Evolutionary conservation across 441 rosid species (phyloP), one percentile per base, ranked within the genome.

Genomic region (Erodium trifolium): DNA sequence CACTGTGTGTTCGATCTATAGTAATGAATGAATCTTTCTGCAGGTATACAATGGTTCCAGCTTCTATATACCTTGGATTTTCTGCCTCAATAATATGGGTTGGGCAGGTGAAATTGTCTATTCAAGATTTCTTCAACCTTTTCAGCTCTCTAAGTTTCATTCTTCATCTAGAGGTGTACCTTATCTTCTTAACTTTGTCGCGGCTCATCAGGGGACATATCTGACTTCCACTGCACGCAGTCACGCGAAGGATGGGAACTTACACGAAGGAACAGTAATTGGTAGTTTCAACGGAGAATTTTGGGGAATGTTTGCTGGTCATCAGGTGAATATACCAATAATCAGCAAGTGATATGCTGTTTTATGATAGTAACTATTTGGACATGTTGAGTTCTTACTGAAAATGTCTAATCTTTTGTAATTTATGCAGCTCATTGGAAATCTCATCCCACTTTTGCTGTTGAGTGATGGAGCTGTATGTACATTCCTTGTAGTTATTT

Each of bases 51-150:
- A 87, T 93, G 96, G 82, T 93, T 45, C 95, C 96, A n/a, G 90
- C 92, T 72, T 89, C 96, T 57, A 41, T 91, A 45, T 93, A 89
- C 73, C 90, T 93, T 70, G 98, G 97, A 12, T 91, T 93, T 79
- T 72, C 90, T 31, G 91, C 98, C 74, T 93, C 98, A 23, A 86
- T 93, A 12, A 89, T 91, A 72, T 93, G 98, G 97, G 95, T 93
- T 75, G 98, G 97, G 72, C 82, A 93, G 97, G 98, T 93, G 71
- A 55, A n/a, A 45, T 45, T 67, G 39, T 67, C 23, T 73, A 67
- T 14, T 80, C 69, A 2, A 14, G 41, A 34, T 34, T 34, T 34
- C 37, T 34, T 72, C 14, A 10, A 47, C 7, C 71, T 14, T 59
- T 63, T 31, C 31, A 64, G n/a, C 51, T 71, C 7, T 37, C 31